These are phyloP conservation scores for Saccharomyces hybrid DNA, from an alignment of 1,139 yeast genomes.

Conservation along the genomic window DNA sequence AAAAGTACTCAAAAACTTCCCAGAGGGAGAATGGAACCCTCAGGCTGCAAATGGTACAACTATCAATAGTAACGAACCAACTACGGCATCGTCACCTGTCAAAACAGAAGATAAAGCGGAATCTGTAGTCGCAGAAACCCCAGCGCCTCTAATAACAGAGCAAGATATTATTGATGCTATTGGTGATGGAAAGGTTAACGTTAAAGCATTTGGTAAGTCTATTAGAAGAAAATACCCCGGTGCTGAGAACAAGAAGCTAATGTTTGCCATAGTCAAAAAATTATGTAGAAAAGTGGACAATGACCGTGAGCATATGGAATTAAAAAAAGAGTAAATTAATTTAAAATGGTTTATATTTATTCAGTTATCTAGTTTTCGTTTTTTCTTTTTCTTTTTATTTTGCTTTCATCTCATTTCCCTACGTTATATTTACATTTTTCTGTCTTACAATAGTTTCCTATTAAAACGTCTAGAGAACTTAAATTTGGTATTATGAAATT, in stretches of 20 bases:
- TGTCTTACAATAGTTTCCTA: not conserved
- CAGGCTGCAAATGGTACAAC: conserved; percentile 38
- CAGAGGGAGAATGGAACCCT: conserved; percentile 81
- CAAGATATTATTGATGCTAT: conserved; percentile 65
- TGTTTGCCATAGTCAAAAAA: conserved; percentile 61
- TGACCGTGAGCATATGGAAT: conserved; percentile 57
- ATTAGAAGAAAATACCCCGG: conserved; percentile 53
- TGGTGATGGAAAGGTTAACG: conserved; percentile 33
- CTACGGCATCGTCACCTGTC: conserved; percentile 7
- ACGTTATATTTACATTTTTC: not conserved
- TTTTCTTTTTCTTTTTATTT: not conserved
- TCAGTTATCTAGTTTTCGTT: not conserved
- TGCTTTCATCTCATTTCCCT: not conserved
- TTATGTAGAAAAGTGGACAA: conserved; percentile 55
- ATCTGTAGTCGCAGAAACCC: conserved; percentile 25
- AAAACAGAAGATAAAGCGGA: conserved; percentile 10
- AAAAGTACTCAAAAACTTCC: conserved; percentile 56
- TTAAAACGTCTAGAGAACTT: not conserved
- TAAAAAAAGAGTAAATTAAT: conserved; percentile 34
- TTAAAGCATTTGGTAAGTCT: conserved; percentile 58
- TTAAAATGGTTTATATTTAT: not conserved
- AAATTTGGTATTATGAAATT: conserved; percentile 3
- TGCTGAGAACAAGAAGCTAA: conserved; percentile 59
- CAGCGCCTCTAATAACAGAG: conserved; percentile 43
- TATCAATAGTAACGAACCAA: conserved; percentile 11